Conservation (phyloP, 75 land plant species). For the Pinus taeda region DNA sequence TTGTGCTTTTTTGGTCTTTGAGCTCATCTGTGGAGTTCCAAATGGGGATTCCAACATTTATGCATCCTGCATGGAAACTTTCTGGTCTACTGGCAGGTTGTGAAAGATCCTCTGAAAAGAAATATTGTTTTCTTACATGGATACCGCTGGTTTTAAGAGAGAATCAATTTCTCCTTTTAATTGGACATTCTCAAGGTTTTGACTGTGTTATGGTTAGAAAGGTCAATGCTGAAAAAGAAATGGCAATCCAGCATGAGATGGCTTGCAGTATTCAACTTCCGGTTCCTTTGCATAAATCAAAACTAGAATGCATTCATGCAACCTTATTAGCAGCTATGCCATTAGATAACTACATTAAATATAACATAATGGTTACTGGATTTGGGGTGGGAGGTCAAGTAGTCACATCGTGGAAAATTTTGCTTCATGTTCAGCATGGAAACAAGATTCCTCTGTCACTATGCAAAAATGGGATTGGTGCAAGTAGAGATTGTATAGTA, state of each 20-base stretch:
- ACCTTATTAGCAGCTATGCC: slow-evolving; percentile 27
- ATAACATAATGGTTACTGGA: slow-evolving; percentile 51
- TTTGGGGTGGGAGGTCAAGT: slow-evolving; percentile 40
- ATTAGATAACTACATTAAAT: slow-evolving; percentile 9
- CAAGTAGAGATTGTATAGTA: background rate
- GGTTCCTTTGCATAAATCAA: slow-evolving; percentile 17
- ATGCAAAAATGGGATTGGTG: background rate
- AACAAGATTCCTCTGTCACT: background rate
- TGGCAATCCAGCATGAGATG: slow-evolving; percentile 31
- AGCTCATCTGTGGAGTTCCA: slow-evolving; percentile 26
- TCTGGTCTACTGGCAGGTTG: slow-evolving; percentile 31
- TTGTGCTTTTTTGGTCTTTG: slow-evolving; percentile 70
- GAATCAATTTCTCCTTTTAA: slow-evolving; percentile 42
- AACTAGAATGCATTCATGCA: slow-evolving; percentile 39
- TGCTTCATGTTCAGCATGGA: slow-evolving; percentile 23
- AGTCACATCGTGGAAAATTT: slow-evolving; percentile 58
- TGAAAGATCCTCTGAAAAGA: slow-evolving; percentile 7
- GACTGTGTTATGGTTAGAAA: slow-evolving; percentile 48
- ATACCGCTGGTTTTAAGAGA: slow-evolving; percentile 52
- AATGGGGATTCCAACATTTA: slow-evolving; percentile 21
- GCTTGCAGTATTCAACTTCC: slow-evolving; percentile 43
- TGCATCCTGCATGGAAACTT: slow-evolving; percentile 56
- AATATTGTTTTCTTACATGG: slow-evolving; percentile 59
- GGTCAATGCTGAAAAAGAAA: slow-evolving; percentile 12
- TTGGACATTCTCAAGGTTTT: slow-evolving; percentile 52